A percentile compares a stretch with the other conserved stretches of the same genome.
phyloP scores from a whole-genome alignment of 169 alveolate species.

The Plasmodium gonderi region DNA sequence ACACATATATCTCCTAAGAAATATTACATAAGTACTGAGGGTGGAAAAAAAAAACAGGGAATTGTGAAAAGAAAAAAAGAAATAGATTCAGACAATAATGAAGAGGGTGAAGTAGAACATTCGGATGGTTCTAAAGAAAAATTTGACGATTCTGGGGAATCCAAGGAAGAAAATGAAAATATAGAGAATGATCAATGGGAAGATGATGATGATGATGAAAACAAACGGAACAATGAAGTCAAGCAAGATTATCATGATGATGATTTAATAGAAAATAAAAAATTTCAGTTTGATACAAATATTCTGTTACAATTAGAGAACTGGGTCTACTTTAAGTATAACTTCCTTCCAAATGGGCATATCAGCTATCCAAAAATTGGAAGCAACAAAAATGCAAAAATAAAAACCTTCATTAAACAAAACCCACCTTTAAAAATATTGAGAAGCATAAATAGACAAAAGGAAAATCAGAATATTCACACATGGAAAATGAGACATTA shows the following conservation, averaged over 20 bases:
- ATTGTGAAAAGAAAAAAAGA: not conserved
- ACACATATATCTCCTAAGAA: conserved; percentile 55
- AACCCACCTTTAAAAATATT: conserved; percentile 35
- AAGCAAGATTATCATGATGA: not conserved
- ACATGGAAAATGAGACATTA: conserved; percentile 47
- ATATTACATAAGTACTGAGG: conserved; percentile 13
- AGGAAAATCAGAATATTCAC: not conserved
- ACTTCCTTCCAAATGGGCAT: conserved; percentile 57
- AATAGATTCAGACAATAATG: not conserved
- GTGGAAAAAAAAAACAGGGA: not conserved
- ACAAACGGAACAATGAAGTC: not conserved
- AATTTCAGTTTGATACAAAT: conserved; percentile 28
- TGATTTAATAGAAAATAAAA: conserved; percentile 11
- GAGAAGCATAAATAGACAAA: conserved; percentile 18
- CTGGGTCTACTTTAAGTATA: conserved; percentile 49
- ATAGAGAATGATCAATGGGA: not conserved
- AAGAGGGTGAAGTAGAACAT: not conserved
- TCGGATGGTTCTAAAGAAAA: not conserved
- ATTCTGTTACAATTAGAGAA: not conserved
- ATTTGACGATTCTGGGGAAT: not conserved
- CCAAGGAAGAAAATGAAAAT: conserved; percentile 8
- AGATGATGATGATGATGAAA: not conserved
- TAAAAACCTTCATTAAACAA: not conserved
- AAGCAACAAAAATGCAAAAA: conserved; percentile 2
- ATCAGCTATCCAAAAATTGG: conserved; percentile 14